Evolutionary conservation across 1,139 yeast species (phyloP).

Genomic region (Hyphopichia pseudoburtonii): DNA sequence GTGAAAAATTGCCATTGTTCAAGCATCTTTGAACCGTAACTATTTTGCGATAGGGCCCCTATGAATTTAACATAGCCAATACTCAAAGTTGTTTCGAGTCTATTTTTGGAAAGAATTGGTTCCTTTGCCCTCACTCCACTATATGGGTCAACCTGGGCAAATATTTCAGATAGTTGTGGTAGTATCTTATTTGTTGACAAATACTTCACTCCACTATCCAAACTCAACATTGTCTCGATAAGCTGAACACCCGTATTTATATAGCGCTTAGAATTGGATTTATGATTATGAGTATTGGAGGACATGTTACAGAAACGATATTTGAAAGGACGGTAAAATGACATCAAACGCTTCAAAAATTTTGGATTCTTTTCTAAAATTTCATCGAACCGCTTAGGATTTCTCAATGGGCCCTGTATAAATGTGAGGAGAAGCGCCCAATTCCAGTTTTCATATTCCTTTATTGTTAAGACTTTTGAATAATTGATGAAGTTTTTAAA

Average conservation of each 20-base stretch:
- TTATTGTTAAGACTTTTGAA: conserved; percentile 73
- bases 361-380: conserved; percentile 71
- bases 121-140: conserved; percentile 74
- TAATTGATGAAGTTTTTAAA: conserved; percentile 66
- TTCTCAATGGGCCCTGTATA: conserved; percentile 76
- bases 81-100: conserved; percentile 65
- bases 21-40: conserved; percentile 64
- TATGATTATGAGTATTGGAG: conserved; percentile 7
- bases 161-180: conserved; percentile 83
- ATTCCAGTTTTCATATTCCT: conserved; percentile 83
- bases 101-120: conserved; percentile 64
- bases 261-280: conserved; percentile 54
- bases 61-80: conserved; percentile 76
- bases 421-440: conserved; percentile 72
- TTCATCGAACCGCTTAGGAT: conserved; percentile 75
- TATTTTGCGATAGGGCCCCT: conserved; percentile 64
- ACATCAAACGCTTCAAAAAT: conserved; percentile 77
- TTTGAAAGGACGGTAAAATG: conserved; percentile 91
- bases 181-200: conserved; percentile 72
- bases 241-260: conserved; percentile 73
- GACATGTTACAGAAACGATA: conserved; percentile 67
- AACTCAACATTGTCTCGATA: conserved; percentile 60
- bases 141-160: conserved; percentile 82
- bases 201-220: conserved; percentile 66
- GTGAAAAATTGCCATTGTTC: conserved; percentile 85